These are phyloP conservation scores for Berkeleyomyces rouxiae DNA, from an alignment of 2,329 filamentous ascomycete genomes.

Conservation along the genomic window DNA sequence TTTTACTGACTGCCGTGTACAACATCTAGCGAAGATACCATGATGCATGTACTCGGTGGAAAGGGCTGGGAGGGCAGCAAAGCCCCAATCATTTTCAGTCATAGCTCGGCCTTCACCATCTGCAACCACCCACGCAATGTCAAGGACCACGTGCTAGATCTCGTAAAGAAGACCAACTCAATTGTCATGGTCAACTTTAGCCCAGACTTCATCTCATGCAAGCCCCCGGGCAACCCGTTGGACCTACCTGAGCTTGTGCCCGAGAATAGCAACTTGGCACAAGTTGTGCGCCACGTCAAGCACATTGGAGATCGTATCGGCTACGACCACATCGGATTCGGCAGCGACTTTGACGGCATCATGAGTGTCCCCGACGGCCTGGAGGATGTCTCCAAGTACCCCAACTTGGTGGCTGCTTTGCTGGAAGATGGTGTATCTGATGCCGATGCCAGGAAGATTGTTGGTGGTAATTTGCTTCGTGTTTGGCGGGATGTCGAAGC, in stretches of 20 bases:
- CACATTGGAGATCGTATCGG: slow-evolving; percentile 73
- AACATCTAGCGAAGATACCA: slow-evolving; percentile 48
- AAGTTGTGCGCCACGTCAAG: slow-evolving; percentile 65
- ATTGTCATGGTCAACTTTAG: slow-evolving; percentile 86
- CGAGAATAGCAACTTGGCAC: slow-evolving; percentile 53
- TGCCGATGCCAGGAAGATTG: slow-evolving; percentile 54
- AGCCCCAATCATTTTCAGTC: slow-evolving; percentile 77
- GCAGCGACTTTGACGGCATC: slow-evolving; percentile 81
- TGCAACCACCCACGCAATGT: slow-evolving; percentile 87
- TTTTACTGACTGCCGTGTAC: slow-evolving; percentile 9
- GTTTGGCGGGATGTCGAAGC: slow-evolving; percentile 69
- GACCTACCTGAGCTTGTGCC: slow-evolving; percentile 54
- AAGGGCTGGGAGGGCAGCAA: slow-evolving; percentile 51
- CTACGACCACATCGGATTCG: slow-evolving; percentile 74
- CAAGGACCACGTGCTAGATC: slow-evolving; percentile 61
- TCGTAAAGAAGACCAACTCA: slow-evolving; percentile 56
- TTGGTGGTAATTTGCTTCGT: slow-evolving; percentile 63
- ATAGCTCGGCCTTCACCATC: slow-evolving; percentile 64
- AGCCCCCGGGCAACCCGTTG: slow-evolving; percentile 36
- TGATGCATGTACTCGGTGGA: slow-evolving; percentile 60
- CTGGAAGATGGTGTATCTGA: slow-evolving; percentile 59
- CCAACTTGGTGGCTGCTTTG: slow-evolving; percentile 59
- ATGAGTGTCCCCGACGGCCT: slow-evolving; percentile 49
- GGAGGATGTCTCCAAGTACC: slow-evolving; percentile 74
- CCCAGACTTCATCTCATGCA: slow-evolving; percentile 68